Evolutionary conservation across 495 filamentous ascomycete species (phyloP).

Genomic region (Cudoniella acicularis): DNA sequence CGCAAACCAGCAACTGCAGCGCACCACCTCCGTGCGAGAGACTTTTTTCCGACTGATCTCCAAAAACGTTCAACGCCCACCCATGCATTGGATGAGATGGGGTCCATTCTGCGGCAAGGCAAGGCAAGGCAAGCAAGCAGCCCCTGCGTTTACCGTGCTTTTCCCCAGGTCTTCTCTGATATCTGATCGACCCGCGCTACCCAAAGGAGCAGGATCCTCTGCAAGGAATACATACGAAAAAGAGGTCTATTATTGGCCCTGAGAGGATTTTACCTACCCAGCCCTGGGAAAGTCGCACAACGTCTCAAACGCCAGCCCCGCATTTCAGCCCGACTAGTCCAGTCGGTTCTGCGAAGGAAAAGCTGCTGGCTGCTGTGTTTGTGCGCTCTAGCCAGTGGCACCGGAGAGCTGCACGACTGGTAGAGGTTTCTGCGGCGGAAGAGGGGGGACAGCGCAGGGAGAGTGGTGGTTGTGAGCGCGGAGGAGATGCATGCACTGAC

Average conservation of each 20-base stretch:
- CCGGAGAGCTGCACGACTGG: background rate
- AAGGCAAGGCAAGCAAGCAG: no score
- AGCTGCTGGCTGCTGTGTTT: background rate
- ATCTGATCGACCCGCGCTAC: background rate
- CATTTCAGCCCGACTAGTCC: background rate
- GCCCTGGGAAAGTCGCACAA: no score
- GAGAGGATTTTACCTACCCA: no score
- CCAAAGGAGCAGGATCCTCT: background rate
- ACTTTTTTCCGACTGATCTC: background rate
- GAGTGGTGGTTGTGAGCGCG: background rate
- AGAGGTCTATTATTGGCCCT: background rate
- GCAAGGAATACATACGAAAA: background rate
- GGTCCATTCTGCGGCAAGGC: no score
- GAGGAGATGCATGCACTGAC: conserved; percentile 12
- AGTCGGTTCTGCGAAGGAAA: background rate
- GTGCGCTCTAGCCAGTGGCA: background rate
- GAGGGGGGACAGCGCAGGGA: background rate
- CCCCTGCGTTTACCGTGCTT: background rate
- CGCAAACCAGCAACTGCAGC: no score
- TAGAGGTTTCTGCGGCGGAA: background rate
- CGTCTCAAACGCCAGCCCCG: background rate
- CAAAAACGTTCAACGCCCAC: no score
- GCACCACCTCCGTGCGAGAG: no score
- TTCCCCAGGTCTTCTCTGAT: background rate
- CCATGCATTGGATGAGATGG: no score